Conservation (phyloP, 2,329 filamentous ascomycete genomes). For the Aspergillus chevalieri region DNA sequence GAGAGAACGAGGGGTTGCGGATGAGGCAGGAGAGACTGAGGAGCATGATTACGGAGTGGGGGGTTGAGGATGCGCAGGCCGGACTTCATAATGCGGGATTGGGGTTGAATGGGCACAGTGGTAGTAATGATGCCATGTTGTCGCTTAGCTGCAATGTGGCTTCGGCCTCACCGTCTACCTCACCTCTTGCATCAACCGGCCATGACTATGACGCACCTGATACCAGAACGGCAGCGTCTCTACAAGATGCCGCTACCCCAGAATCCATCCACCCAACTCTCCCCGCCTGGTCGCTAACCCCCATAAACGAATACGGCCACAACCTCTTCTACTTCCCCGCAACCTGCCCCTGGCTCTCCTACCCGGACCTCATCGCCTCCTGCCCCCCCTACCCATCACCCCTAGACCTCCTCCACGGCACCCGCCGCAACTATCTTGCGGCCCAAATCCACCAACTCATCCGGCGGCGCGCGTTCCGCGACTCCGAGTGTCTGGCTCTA, state of each 20-base stretch:
- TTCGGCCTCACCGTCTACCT: no score
- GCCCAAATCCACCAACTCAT: constrained; percentile 2
- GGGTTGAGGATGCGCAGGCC: background rate
- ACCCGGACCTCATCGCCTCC: constrained; percentile 1
- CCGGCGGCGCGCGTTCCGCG: background rate
- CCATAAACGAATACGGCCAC: constrained; percentile 1
- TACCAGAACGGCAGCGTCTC: background rate
- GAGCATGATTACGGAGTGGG: background rate
- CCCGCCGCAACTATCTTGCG: constrained; percentile 4
- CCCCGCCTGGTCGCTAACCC: background rate
- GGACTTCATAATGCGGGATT: background rate
- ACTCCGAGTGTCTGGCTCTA: constrained; percentile 4
- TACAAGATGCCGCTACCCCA: background rate
- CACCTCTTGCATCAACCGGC: no score
- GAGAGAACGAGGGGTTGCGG: background rate
- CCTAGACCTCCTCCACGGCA: constrained; percentile 7
- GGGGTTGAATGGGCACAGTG: background rate
- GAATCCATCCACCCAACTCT: background rate
- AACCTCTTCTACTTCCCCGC: background rate
- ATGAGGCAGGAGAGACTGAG: background rate
- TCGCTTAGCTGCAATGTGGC: no score
- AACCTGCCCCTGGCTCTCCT: background rate
- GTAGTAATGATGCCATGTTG: background rate
- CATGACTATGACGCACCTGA: background rate
- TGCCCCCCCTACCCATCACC: constrained; percentile 4